Base-by-base conservation (phyloP, 352 stramenopile species). In the Elongisporangium anandrum region DNA sequence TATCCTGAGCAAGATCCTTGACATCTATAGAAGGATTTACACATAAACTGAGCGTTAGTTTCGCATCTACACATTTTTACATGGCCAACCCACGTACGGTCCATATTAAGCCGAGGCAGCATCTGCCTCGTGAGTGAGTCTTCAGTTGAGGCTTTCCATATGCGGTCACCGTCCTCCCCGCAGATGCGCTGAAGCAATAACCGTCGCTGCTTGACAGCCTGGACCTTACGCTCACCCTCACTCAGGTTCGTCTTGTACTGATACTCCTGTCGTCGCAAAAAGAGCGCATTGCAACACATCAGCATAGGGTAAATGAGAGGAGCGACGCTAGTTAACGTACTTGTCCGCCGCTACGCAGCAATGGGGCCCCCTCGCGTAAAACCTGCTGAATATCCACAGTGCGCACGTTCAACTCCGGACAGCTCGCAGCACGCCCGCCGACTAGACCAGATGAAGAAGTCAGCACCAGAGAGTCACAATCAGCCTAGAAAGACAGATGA, bases 331-430 rank as follows among this genome's bases (percentile, higher is more conserved):
- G 9, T 13, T 1, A 9, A 69, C 68, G 17, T n/a, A 87, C 80
- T 64, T 95, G 80, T 23, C 86, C 86, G 21, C 86, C 86, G 53
- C 79, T 93, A 9, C 83, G 76, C 24, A 95, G 50, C 38, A 95
- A 49, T 22, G 86, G 82, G 13, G 81, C 79, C 4, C 81, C 86
- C 17, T 91, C 68, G 1, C 55, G 57, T 49, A 95, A 71, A 53
- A 95, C 80, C 1, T 66, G 63, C 0, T 62, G 49, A 15, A 95
- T 68, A 51, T 90, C 62, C 21, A 95, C 81, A 0, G 69, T 84
- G 41, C 77, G 64, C 34, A 85, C 71, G 52, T 78, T 87, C 8
- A 90, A 68, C 41, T 66, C 72, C 6, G 52, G 64, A 34, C 60
- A 72, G 10, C 59, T 75, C 47, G 65, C 63, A 22, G 85, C 71